Evolutionary conservation across 1,284 basidiomycete species (phyloP).

Genomic region (Ceratobasidium sp.): DNA sequence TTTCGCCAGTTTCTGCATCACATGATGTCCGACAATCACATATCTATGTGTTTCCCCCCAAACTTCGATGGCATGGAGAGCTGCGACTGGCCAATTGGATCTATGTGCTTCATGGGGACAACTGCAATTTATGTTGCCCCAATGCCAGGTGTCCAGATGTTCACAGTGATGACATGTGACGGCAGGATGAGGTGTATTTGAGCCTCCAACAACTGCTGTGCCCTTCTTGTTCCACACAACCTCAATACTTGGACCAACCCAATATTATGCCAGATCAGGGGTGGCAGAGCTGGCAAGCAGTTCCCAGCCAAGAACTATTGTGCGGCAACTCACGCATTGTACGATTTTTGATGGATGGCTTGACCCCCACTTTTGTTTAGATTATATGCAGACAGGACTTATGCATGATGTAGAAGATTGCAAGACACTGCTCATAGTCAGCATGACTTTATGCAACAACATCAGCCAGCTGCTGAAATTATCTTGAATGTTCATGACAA

Average conservation of each 20-base stretch:
- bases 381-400: neutral
- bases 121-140: neutral
- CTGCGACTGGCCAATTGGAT: neutral
- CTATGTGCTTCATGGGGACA: conserved; percentile 1
- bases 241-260: neutral
- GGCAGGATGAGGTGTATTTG: neutral
- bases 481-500: neutral
- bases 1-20: conserved; percentile 4
- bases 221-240: neutral
- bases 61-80: conserved; percentile 13
- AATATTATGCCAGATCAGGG: neutral
- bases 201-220: neutral
- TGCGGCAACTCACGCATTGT: neutral
- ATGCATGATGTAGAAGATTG: neutral
- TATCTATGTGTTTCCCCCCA: neutral
- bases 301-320: neutral
- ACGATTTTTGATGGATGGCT: neutral
- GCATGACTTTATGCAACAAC: neutral
- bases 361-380: neutral
- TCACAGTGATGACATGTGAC: neutral
- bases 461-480: neutral
- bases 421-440: neutral
- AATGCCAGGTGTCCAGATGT: neutral
- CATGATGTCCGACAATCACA: neutral
- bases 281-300: neutral